phyloP scores from a whole-genome alignment of 805 yeast species.

The Yamadazyma kitorensis region DNA sequence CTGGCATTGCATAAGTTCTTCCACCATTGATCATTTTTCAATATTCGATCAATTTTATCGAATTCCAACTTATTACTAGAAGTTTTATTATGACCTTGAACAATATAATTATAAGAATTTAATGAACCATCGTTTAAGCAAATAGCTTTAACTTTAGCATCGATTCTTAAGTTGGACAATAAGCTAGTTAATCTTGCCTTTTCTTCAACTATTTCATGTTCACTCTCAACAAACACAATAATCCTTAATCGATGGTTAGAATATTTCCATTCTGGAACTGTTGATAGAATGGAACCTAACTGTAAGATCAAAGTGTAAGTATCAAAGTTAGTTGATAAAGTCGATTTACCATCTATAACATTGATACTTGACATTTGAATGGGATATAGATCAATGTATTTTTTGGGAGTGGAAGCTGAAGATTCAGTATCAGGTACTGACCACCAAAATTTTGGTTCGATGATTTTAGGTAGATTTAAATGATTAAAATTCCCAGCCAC shows the following conservation, averaged over 20 bases:
- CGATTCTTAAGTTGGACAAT: slow-evolving; percentile 75
- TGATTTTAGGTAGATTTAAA: slow-evolving; percentile 56
- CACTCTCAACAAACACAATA: slow-evolving; percentile 83
- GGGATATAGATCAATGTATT: slow-evolving; percentile 86
- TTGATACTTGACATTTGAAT: slow-evolving; percentile 93
- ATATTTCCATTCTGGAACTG: slow-evolving; percentile 90
- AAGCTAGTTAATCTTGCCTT: slow-evolving; percentile 56
- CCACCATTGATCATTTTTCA: slow-evolving; percentile 87
- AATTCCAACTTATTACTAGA: slow-evolving; percentile 20
- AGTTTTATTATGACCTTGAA: slow-evolving; percentile 58
- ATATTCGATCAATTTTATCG: slow-evolving; percentile 46
- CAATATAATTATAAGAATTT: slow-evolving; percentile 68
- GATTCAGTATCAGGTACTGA: slow-evolving; percentile 14
- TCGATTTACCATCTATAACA: slow-evolving; percentile 63
- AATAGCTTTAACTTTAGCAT: slow-evolving; percentile 73
- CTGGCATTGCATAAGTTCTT: slow-evolving; percentile 61
- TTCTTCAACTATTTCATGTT: slow-evolving; percentile 71
- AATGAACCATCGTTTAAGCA: slow-evolving; percentile 59
- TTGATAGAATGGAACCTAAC: slow-evolving; percentile 85
- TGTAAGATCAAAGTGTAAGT: slow-evolving; percentile 93
- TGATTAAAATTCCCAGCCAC: slow-evolving; percentile 84
- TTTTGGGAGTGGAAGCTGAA: slow-evolving; percentile 24
- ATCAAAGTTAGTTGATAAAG: slow-evolving; percentile 86
- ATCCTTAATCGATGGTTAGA: slow-evolving; percentile 69
- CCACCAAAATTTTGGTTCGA: not conserved